Evolutionary conservation across 2,329 filamentous ascomycete genomes (phyloP).

Genomic region (Monilinia aucupariae): DNA sequence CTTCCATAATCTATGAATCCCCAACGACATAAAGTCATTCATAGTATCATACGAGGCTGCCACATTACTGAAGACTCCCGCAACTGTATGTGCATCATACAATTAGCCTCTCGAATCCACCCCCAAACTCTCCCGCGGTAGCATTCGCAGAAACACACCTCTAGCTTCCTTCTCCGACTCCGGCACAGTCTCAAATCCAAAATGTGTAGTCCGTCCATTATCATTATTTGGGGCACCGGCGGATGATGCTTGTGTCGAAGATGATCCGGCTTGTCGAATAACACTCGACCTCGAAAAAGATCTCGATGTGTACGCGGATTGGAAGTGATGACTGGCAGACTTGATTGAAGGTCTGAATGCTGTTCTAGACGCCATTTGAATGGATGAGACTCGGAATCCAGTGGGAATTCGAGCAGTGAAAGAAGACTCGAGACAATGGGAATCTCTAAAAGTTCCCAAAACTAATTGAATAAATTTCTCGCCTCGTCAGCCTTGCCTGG

Average conservation of each 20-base stretch:
- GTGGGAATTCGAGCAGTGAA: not conserved
- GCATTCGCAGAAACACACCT: constrained; percentile 25
- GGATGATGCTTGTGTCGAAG: constrained; percentile 4
- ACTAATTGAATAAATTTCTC: constrained; percentile 9
- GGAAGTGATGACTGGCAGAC: constrained; percentile 22
- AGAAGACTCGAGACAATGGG: not conserved
- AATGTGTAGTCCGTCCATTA: constrained; percentile 33
- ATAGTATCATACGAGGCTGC: constrained; percentile 87
- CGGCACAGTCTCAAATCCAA: constrained; percentile 36
- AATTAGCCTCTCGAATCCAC: constrained; percentile 1
- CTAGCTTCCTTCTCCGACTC: constrained; percentile 35
- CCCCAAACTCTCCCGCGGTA: no score
- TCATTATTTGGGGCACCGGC: constrained; percentile 27
- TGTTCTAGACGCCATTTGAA: constrained; percentile 27
- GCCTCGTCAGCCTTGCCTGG: constrained; percentile 12
- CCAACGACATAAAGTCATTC: constrained; percentile 99
- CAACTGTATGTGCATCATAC: constrained; percentile 33
- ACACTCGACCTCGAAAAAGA: constrained; percentile 21
- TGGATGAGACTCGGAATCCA: not conserved
- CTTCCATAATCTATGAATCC: constrained; percentile 94
- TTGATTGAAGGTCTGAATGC: constrained; percentile 25
- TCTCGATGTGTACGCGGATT: not conserved
- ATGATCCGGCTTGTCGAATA: constrained; percentile 18
- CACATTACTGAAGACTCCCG: constrained; percentile 89
- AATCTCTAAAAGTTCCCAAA: not conserved